Evolutionary conservation across 305 asterid genomes (phyloP), one percentile per base, ranked within the genome.

Genomic region (Fraxinus platypoda): DNA sequence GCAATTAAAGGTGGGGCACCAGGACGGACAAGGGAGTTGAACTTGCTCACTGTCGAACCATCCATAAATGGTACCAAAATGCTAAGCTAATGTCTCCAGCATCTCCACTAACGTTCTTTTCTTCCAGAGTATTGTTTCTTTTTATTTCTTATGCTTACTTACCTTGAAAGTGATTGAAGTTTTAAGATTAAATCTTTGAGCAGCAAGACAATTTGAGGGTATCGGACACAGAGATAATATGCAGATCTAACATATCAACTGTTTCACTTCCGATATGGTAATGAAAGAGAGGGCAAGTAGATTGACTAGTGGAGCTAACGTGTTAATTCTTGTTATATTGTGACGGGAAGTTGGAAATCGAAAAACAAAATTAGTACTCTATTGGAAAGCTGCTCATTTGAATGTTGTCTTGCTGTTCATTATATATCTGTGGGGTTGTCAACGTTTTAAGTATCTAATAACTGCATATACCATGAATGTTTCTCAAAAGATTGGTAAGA

Each of bases 1-100:
- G 84, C 92, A 15, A 83, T 90, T 30, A 89, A 89, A 83, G 97
- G 97, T 30, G 97, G 97, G 84, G 94, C 96, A 0, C 98, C 97
- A 1, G 97, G 93, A 41, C 90, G 97, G 79, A 94, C 98, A 28
- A 90, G 98, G 88, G 96, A 95, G 26, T 90, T 94, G 66, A 79
- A 76, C 5, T n/a, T 94, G 64, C 52, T 66, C 35, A 77, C 84
- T 6, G 37, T 57, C 26, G 82, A 85, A 33, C 81, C 90, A 21
- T 85, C 85, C 78, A 28, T 33, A 19, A 86, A 87, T 17, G 83
- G 85, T 37, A 23, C 52, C 74, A 81, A 78, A 41, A 77, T 74
- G 35, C 81, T 33, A 75, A 84, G 88, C 88, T 87, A 86, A 90
- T 88, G 74, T 81, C 79, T 49, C 54, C 23, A 41, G 52, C 8